These are phyloP conservation scores for Echinosophora koreensis DNA, from an alignment of 306 rosid species.

Conservation along the genomic window DNA sequence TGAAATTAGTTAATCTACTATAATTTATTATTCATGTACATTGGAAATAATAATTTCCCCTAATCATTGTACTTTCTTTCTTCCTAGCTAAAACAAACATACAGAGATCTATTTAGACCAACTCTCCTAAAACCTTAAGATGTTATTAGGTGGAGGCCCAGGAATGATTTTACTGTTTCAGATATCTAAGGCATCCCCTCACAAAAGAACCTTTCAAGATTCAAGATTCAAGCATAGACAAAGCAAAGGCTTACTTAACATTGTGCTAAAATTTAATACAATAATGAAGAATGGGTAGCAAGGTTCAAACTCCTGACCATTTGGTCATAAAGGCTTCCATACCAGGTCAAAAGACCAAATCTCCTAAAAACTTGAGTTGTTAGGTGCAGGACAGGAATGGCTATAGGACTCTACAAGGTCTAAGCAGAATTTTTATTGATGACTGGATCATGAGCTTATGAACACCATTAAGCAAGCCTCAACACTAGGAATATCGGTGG, in stretches of 20 bases:
- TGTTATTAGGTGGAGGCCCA: neutral
- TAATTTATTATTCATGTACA: conserved; percentile 16
- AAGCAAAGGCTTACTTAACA: neutral
- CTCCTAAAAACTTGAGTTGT: neutral
- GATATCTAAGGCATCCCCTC: neutral
- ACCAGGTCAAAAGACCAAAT: conserved; percentile 22
- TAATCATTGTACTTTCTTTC: conserved; percentile 32
- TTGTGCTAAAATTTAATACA: conserved; percentile 1
- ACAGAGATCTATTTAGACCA: conserved; percentile 5
- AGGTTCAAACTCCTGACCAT: conserved; percentile 25
- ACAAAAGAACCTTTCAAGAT: conserved; percentile 28
- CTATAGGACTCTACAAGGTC: conserved; percentile 23
- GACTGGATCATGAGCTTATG: conserved; percentile 10
- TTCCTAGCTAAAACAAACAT: conserved; percentile 16
- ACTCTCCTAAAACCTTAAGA: conserved; percentile 12
- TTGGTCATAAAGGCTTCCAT: conserved; percentile 3
- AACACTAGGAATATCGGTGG: neutral
- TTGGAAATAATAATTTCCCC: conserved; percentile 25
- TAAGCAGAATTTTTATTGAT: conserved; percentile 7
- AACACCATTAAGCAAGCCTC: conserved; percentile 17
- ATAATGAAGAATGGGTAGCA: conserved; percentile 9
- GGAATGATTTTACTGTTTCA: conserved; percentile 21
- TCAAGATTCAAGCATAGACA: conserved; percentile 33
- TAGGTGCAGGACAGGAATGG: neutral
- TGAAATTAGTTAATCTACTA: neutral